Percentiles rank a stretch among this genome's conserved stretches.
These are phyloP conservation scores for Cylindrotheca fusiformis DNA, from an alignment of 108 stramenopile genomes.

Conservation along the genomic window DNA sequence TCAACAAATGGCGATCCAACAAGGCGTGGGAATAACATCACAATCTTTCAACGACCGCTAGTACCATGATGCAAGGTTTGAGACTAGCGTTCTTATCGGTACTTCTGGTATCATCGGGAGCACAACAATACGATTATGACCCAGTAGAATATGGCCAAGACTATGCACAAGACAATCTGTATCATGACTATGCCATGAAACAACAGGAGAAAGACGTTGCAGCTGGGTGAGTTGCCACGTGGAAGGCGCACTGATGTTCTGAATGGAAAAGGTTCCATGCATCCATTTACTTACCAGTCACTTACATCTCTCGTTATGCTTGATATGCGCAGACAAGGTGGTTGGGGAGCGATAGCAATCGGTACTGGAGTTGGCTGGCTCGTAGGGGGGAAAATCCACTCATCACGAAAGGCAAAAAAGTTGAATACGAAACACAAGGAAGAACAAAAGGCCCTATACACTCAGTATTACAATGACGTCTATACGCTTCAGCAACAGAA, in stretches of 20 bases:
- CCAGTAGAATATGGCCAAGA: conserved; percentile 30
- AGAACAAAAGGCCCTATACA: conserved; percentile 88
- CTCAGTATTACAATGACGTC: conserved; percentile 91
- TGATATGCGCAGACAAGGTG: conserved; percentile 5
- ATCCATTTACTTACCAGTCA: neutral
- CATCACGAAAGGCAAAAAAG: conserved; percentile 64
- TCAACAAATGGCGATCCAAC: too few relatives aligned
- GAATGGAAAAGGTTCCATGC: neutral
- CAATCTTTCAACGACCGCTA: too few relatives aligned
- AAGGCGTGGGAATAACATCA: too few relatives aligned
- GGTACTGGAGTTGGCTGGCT: conserved; percentile 63
- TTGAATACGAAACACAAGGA: conserved; percentile 77
- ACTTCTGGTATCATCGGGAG: neutral
- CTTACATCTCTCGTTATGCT: neutral
- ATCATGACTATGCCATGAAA: conserved; percentile 75
- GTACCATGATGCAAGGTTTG: conserved; percentile 1
- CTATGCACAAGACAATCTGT: conserved; percentile 68
- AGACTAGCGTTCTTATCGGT: neutral
- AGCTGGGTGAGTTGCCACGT: conserved; percentile 40
- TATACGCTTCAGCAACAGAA: conserved; percentile 86
- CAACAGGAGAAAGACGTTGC: conserved; percentile 65
- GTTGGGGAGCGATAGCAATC: conserved; percentile 50
- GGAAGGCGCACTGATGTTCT: neutral
- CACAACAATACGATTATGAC: conserved; percentile 19
- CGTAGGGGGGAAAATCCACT: conserved; percentile 72